Percentiles rank a stretch among this genome's conserved stretches.
These are phyloP conservation scores for Exophiala viscosa DNA, from an alignment of 2,329 filamentous ascomycete genomes.

Conservation along the genomic window DNA sequence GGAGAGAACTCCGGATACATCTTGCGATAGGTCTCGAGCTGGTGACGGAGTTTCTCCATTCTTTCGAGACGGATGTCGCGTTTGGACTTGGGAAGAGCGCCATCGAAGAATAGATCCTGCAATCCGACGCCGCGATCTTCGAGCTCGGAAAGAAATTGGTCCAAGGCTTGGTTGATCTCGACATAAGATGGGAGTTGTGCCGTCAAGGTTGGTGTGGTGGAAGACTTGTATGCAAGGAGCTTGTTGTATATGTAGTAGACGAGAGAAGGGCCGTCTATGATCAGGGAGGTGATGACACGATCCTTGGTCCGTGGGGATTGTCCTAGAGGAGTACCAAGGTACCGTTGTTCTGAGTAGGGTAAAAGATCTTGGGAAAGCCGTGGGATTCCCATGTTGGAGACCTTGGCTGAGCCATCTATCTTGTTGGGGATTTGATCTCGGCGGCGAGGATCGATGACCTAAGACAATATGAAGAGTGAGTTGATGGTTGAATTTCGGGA, in stretches of 20 bases:
- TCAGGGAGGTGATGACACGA: conserved; percentile 33
- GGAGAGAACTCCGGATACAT: conserved; percentile 5
- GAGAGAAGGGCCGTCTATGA: conserved; percentile 75
- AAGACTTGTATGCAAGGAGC: conserved; percentile 38
- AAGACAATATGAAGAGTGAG: too few species aligned
- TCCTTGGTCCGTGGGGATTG: neutral
- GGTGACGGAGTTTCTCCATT: conserved; percentile 55
- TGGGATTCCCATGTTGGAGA: conserved; percentile 57
- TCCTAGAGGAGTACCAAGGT: conserved; percentile 33
- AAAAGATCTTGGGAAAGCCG: conserved; percentile 53
- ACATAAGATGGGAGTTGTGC: conserved; percentile 56
- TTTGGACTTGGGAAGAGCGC: conserved; percentile 69
- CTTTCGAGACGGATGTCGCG: conserved; percentile 58
- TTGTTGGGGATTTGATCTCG: too few species aligned
- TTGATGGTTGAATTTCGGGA: too few species aligned
- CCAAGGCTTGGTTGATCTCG: conserved; percentile 57
- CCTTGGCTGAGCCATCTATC: too few species aligned
- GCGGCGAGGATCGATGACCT: too few species aligned
- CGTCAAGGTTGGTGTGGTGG: conserved; percentile 37
- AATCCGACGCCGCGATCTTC: conserved; percentile 48
- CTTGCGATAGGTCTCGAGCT: conserved; percentile 46
- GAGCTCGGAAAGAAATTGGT: conserved; percentile 62
- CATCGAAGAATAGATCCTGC: conserved; percentile 76
- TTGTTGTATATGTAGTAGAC: conserved; percentile 68
- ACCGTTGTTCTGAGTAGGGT: conserved; percentile 47